Base-by-base conservation (phyloP, 1,284 basidiomycete species). In the Athelia psychrophila region DNA sequence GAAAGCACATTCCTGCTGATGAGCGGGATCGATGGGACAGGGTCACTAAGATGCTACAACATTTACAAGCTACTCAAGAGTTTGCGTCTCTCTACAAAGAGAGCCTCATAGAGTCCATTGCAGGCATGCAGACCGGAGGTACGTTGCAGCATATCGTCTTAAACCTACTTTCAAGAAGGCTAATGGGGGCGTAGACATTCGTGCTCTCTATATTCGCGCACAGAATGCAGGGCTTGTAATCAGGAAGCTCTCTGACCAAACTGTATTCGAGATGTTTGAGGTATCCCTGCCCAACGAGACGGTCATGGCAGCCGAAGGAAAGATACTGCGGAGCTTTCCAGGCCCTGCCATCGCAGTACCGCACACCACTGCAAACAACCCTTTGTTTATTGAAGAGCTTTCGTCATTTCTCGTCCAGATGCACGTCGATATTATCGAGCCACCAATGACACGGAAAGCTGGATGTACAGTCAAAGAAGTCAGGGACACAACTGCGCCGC, bases 401-500 rank as follows among this genome's bases (percentile, higher is more conserved):
- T 55, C 66, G 5, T 60, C 63, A 2, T 70, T 70, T 53, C 57
- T 75, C 8, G 56, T 53, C 4, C 60, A 69, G 12, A 69, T 75
- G 69, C 60, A 72, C 44, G 30, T 52, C 1, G 62, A 64, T 36
- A 20, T 47, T 13, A 44, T 61, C 8, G 51, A 52, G 25, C 60
- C 57, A 13, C 46, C 66, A 1, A 54, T 49, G 13, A 66, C 58
- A 2, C 49, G 2, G 10, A 71, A 72, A 54, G 71, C 66, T 2
- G 58, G 59, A 2, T 61, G 57, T 0, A 50, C 48, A 3, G 58
- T 67, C 1, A 42, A 44, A 23, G 70, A 62, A 61, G 58, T 44
- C 8, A 57, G 70, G 16, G 72, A 74, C 24, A 65, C 69, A 0
- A 50, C 63, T 0, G 53, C 75, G 53, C 72, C 74, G 3, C 65